Percentiles rank a stretch among this genome's conserved stretches.
These are phyloP conservation scores for Antitrichia curtipendula DNA, from an alignment of 225 moss, liverwort and hornwort genomes.

Conservation along the genomic window DNA sequence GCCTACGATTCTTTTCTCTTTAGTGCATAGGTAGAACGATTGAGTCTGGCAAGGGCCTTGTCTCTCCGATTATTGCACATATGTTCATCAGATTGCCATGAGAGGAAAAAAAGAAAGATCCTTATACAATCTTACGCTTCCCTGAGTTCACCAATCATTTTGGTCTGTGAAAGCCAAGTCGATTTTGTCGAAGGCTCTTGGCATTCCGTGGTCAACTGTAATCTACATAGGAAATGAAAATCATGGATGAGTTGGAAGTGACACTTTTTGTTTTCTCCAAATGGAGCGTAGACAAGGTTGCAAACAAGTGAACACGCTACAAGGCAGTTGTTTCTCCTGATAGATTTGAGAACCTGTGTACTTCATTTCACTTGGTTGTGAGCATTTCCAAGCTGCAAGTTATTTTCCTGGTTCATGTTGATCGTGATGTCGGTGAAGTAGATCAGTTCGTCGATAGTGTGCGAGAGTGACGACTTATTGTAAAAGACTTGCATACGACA, in stretches of 20 bases:
- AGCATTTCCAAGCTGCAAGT: background rate
- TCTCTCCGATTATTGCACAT: conserved; percentile 22
- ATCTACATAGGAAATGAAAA: conserved; percentile 14
- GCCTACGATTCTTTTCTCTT: conserved; percentile 24
- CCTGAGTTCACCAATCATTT: conserved; percentile 1
- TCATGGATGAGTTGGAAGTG: background rate
- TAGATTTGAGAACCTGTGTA: background rate
- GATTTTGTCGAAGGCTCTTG: conserved; percentile 36
- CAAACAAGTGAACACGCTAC: background rate
- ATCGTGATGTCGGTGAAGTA: background rate
- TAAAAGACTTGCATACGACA: background rate
- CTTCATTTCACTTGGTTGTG: background rate
- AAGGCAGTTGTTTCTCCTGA: background rate
- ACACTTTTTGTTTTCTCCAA: background rate
- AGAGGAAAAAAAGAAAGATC: conserved; percentile 14
- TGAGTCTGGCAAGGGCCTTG: conserved; percentile 15
- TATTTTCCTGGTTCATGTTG: background rate
- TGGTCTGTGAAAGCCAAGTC: conserved; percentile 32
- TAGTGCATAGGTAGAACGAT: conserved; percentile 37
- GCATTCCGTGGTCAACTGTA: conserved; percentile 33
- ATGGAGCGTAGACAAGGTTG: background rate
- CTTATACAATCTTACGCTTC: background rate
- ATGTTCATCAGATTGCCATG: conserved; percentile 33
- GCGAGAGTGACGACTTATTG: background rate
- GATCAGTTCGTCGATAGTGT: background rate